Conservation (phyloP, 1,284 basidiomycete genomes). For the Pyrrhoderma lamaoense region DNA sequence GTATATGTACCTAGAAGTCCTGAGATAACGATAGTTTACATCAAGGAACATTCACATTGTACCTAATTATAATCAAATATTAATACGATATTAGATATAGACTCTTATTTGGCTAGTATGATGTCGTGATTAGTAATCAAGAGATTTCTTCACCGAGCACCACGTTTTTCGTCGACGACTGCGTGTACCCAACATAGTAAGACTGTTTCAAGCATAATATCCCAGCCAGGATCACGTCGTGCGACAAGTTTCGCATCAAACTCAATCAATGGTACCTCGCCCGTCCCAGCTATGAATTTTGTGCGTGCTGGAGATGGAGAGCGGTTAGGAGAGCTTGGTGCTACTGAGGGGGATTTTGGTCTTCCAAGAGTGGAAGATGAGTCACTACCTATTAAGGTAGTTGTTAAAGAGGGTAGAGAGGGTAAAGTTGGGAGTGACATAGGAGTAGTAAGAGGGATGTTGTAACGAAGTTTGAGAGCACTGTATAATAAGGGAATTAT, state of each 20-base stretch:
- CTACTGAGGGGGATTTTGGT: slow-evolving; percentile 23
- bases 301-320: slow-evolving; percentile 23
- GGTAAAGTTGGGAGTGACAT: slow-evolving; percentile 29
- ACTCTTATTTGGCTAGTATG: too few species aligned
- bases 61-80: too few species aligned
- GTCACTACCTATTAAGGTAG: slow-evolving; percentile 19
- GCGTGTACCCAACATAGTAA: slow-evolving; percentile 61
- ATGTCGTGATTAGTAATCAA: too few species aligned
- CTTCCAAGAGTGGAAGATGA: slow-evolving; percentile 22
- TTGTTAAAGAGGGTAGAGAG: slow-evolving; percentile 23
- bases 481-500: slow-evolving; percentile 31
- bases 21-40: too few species aligned
- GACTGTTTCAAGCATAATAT: slow-evolving; percentile 62
- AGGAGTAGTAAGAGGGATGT: slow-evolving; percentile 58
- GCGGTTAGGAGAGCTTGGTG: slow-evolving; percentile 17
- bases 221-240: slow-evolving; percentile 70
- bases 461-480: slow-evolving; percentile 74
- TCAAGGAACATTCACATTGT: too few species aligned
- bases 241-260: slow-evolving; percentile 75
- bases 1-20: too few species aligned
- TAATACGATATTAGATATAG: too few species aligned
- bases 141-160: slow-evolving; percentile 30
- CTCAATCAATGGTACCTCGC: slow-evolving; percentile 29
- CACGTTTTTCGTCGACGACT: slow-evolving; percentile 59
- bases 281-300: slow-evolving; percentile 22